Percentiles rank a stretch among this genome's conserved stretches.
phyloP scores from a whole-genome alignment of 208 protist species.

The Trypanosoma boissoni region DNA sequence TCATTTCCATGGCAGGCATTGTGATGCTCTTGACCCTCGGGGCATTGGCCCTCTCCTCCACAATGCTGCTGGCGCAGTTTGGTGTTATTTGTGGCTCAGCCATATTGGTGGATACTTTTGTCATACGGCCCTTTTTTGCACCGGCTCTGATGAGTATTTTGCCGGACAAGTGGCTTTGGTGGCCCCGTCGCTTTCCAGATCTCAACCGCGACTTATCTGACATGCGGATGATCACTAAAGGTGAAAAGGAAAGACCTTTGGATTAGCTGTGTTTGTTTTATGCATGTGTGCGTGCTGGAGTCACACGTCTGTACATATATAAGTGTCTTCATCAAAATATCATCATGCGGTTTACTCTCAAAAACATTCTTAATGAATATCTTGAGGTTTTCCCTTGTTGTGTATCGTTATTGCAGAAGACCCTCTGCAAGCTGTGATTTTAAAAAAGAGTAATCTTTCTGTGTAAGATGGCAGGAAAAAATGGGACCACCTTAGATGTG shows the following conservation, averaged over 20 bases:
- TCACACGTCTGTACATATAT: too few species aligned
- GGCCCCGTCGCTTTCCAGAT: slow-evolving; percentile 24
- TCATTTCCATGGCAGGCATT: slow-evolving; percentile 33
- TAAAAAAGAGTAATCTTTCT: background rate
- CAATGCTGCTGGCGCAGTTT: slow-evolving; percentile 34
- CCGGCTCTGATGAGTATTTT: slow-evolving; percentile 27
- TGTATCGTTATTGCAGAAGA: too few species aligned
- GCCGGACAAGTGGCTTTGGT: slow-evolving; percentile 9
- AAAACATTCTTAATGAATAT: too few species aligned
- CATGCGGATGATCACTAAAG: slow-evolving; percentile 13
- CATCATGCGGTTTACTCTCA: too few species aligned
- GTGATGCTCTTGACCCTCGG: slow-evolving; percentile 44
- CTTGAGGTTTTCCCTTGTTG: too few species aligned
- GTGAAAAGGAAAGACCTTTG: background rate
- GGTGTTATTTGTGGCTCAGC: slow-evolving; percentile 23
- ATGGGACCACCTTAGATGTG: too few species aligned
- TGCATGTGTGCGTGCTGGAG: too few species aligned
- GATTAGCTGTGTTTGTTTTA: too few species aligned
- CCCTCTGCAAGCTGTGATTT: too few species aligned
- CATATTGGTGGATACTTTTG: slow-evolving; percentile 37
- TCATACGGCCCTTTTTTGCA: slow-evolving; percentile 29
- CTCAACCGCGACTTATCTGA: slow-evolving; percentile 12
- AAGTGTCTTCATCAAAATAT: too few species aligned
- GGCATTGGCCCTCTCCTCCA: slow-evolving; percentile 22
- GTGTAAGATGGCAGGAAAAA: too few species aligned